These are phyloP conservation scores for Mrakia gelida DNA, from an alignment of 768 basidiomycete genomes.

Conservation along the genomic window DNA sequence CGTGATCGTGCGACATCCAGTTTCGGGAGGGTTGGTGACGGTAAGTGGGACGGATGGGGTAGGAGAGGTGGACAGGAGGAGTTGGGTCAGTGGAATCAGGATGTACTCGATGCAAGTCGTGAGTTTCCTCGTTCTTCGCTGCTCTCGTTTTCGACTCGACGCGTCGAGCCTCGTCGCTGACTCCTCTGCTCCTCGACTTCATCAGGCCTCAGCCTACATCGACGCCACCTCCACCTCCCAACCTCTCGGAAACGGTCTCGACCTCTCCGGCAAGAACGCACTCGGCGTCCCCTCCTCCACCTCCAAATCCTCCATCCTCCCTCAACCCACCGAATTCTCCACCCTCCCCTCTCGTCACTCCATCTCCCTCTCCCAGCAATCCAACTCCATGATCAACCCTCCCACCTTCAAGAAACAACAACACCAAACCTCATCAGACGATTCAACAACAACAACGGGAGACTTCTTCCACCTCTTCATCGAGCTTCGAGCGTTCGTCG, in stretches of 20 bases:
- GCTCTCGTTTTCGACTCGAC: neutral
- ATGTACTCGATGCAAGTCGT: conserved; percentile 82
- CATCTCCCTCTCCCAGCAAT: neutral
- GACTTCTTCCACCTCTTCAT: conserved; percentile 87
- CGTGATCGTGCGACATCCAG: conserved; percentile 92
- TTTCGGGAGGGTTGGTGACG: conserved; percentile 80
- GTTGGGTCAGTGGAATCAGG: conserved; percentile 81
- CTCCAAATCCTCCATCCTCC: conserved; percentile 1
- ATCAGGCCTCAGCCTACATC: conserved; percentile 56
- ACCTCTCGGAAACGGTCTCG: conserved; percentile 1
- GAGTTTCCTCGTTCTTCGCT: neutral
- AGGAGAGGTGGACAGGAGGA: conserved; percentile 70
- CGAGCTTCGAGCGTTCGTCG: conserved; percentile 87
- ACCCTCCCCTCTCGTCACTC: neutral
- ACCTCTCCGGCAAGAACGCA: neutral
- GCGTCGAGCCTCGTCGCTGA: too few relatives aligned
- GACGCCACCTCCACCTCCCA: conserved; percentile 41
- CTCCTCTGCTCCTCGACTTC: neutral
- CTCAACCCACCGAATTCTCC: neutral
- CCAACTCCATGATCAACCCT: conserved; percentile 1
- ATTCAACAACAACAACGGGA: conserved; percentile 37
- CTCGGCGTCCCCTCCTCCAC: conserved; percentile 1
- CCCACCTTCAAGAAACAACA: neutral
- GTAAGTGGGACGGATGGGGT: conserved; percentile 66
- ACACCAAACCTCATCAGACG: neutral